phyloP scores from a whole-genome alignment of 495 filamentous ascomycete genomes.

The Melanomma pulvis-pyrius region DNA sequence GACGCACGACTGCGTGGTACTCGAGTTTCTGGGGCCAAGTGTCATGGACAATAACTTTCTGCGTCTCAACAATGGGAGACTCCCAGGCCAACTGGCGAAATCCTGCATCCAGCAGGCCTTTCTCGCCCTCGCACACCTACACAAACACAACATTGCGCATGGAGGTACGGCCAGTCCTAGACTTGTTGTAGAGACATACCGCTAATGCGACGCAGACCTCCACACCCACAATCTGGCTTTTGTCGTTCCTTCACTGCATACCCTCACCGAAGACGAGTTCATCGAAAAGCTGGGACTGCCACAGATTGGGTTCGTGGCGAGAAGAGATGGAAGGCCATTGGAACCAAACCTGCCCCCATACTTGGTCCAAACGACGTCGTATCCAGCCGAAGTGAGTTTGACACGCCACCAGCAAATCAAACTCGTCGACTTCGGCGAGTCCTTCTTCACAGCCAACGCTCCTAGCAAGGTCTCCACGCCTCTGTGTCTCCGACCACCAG shows the following conservation, averaged over 20 bases:
- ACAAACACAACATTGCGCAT: conserved; percentile 46
- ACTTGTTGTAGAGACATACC: conserved; percentile 29
- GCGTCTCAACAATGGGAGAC: conserved; percentile 16
- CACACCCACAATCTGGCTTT: conserved; percentile 12
- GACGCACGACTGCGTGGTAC: conserved; percentile 50
- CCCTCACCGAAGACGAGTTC: conserved; percentile 41
- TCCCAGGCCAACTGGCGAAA: conserved; percentile 37
- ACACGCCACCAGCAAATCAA: neutral
- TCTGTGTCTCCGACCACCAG: conserved; percentile 46
- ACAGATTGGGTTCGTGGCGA: conserved; percentile 44
- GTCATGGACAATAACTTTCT: conserved; percentile 32
- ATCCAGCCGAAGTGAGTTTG: neutral
- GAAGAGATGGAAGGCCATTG: conserved; percentile 43
- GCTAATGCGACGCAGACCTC: conserved; percentile 7
- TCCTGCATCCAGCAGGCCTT: conserved; percentile 43
- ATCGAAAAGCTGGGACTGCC: conserved; percentile 47
- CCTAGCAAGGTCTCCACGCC: conserved; percentile 48
- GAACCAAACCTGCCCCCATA: conserved; percentile 46
- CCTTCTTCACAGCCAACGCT: conserved; percentile 41
- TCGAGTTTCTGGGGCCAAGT: conserved; percentile 45
- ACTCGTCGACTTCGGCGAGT: conserved; percentile 53
- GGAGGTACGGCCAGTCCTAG: conserved; percentile 42
- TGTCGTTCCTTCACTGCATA: conserved; percentile 20
- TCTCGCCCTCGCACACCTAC: conserved; percentile 39
- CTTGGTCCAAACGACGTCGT: conserved; percentile 42